Base-by-base conservation (phyloP, 352 stramenopile species). In the Globisporangium irregulare region DNA sequence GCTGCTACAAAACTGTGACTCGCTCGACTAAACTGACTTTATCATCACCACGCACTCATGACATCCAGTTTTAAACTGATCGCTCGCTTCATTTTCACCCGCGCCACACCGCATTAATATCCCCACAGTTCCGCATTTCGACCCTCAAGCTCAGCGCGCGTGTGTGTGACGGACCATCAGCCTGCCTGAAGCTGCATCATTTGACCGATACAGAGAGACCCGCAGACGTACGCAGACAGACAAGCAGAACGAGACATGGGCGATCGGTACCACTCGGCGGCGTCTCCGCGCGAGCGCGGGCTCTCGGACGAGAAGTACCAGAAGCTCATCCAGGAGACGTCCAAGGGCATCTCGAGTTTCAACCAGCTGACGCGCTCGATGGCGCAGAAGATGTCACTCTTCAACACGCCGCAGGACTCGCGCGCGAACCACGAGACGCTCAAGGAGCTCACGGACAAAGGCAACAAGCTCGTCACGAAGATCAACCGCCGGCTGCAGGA, bases 381-480 rank as follows among this genome's bases (percentile, higher is more conserved):
- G 66, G 86, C 87, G 64, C 83, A 93, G 56, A 95, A 95, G 67
- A 91, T 93, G 81, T 93, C 86, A 68, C 77, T 95, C 15, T 94
- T 94, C 69, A 81, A 82, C 53, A 94, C 87, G 59, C 84, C 84
- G 60, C 84, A 94, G 73, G 87, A 95, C 76, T 91, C 86, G 68
- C 83, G 87, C 57, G 77, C 83, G 54, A 95, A 95, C 71, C 87
- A 95, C 74, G 54, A 84, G 66, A 75, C 90, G 73, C 82, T 95
- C 56, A 91, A 84, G 41, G 87, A 93, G 64, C 79, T 95, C 32
- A 82, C 80, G 24, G 87, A 95, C 48, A 92, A 95, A 68, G 87
- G 87, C 58, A 90, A 94, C 66, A 92, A 93, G 67, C 71, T 92
- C 60, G 85, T 93, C 43, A 73, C 68, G 50, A 91, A 90, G 73